A percentile compares a stretch with the other conserved stretches of the same genome.
Conservation (phyloP, 495 filamentous ascomycete genomes). For the Aspergillus incahuasiensis region DNA sequence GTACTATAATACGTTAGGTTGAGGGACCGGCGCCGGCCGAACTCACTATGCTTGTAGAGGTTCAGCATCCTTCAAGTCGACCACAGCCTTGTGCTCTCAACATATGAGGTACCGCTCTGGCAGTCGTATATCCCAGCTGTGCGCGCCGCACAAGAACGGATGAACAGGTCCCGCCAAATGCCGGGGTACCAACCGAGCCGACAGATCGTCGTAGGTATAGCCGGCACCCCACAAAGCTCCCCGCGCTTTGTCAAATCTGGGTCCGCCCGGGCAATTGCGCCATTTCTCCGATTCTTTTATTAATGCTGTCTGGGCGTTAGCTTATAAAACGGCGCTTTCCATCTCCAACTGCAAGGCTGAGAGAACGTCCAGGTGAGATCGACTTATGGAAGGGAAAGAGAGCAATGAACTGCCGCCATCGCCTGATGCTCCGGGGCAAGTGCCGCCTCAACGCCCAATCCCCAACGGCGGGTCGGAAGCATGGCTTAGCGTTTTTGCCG, state of each 20-base stretch:
- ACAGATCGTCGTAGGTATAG: slow-evolving; percentile 17
- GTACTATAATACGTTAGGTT: slow-evolving; percentile 2
- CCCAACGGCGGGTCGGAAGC: slow-evolving; percentile 28
- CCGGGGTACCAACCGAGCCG: slow-evolving; percentile 21
- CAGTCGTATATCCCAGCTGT: too few relatives aligned
- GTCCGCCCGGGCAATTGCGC: slow-evolving; percentile 5
- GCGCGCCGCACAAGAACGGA: neutral
- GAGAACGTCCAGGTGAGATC: neutral
- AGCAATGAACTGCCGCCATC: neutral
- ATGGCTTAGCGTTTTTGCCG: slow-evolving; percentile 27
- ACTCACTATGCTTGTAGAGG: neutral
- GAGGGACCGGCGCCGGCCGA: too few relatives aligned
- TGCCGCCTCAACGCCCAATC: slow-evolving; percentile 2
- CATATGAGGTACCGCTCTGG: too few relatives aligned
- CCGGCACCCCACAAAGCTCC: slow-evolving; percentile 10
- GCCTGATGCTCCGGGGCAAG: neutral
- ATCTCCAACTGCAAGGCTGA: neutral
- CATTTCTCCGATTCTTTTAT: neutral
- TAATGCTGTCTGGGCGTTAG: neutral
- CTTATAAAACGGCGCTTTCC: neutral
- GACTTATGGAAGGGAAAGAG: too few relatives aligned
- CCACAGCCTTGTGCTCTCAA: neutral
- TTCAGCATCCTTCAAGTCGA: neutral
- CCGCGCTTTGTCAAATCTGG: neutral
- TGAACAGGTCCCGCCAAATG: slow-evolving; percentile 2